These are phyloP conservation scores for Harringtonia aguacate DNA, from an alignment of 2,329 filamentous ascomycete genomes.

Conservation along the genomic window DNA sequence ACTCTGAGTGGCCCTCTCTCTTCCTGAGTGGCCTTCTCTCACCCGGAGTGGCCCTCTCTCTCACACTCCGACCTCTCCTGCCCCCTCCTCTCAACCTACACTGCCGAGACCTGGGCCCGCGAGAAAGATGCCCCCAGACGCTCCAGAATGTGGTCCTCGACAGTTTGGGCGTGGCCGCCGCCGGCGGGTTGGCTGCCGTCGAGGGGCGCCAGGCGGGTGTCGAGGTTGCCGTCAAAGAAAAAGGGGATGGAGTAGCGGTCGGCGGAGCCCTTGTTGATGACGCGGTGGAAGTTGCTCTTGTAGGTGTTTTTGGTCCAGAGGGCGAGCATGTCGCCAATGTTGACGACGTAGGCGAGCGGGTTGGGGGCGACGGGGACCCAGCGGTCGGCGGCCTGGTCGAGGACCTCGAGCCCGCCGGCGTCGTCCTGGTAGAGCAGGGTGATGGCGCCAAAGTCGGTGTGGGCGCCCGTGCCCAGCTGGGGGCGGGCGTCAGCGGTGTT, in stretches of 20 bases:
- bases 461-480: constrained; percentile 30
- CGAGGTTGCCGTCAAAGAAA: constrained; percentile 43
- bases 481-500: constrained; percentile 21
- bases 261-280: constrained; percentile 37
- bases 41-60: too few species aligned
- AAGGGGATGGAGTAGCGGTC: constrained; percentile 47
- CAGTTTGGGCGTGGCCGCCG: constrained; percentile 16
- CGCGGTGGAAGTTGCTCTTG: constrained; percentile 41
- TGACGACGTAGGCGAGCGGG: constrained; percentile 37
- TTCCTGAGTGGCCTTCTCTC: too few species aligned
- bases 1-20: neutral
- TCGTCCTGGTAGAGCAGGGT: constrained; percentile 43
- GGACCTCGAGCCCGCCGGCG: constrained; percentile 39
- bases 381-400: constrained; percentile 27
- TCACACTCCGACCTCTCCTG: neutral
- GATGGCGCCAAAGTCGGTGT: constrained; percentile 44
- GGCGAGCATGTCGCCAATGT: constrained; percentile 36
- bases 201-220: constrained; percentile 22
- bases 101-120: neutral
- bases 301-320: constrained; percentile 41
- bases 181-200: constrained; percentile 18
- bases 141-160: constrained; percentile 22
- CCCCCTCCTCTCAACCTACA: neutral
- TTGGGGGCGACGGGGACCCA: constrained; percentile 35
- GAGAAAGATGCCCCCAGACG: constrained; percentile 19